Conservation (phyloP, 2,329 filamentous ascomycete genomes). For the Pseudogymnoascus sp. region DNA sequence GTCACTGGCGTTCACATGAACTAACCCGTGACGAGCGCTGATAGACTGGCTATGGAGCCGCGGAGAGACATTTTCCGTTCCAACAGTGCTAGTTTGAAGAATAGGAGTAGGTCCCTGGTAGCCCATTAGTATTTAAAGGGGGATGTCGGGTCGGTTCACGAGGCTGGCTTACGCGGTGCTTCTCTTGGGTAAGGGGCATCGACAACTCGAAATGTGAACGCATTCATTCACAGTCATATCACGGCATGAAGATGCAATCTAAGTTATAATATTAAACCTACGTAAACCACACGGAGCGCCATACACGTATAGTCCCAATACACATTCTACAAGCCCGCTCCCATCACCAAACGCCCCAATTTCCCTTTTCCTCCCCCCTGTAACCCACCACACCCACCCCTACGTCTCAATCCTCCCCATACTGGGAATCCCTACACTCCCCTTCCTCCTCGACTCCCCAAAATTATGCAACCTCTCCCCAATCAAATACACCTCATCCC, state of each 20-base stretch:
- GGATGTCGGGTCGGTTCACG: no score
- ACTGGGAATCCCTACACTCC: conserved; percentile 15
- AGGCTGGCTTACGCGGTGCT: no score
- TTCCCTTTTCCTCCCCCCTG: background rate
- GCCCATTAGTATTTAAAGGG: no score
- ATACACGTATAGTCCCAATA: background rate
- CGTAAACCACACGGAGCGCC: background rate
- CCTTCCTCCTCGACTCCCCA: conserved; percentile 42
- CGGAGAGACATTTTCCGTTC: no score
- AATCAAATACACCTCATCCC: conserved; percentile 94
- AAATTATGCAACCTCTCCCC: conserved; percentile 95
- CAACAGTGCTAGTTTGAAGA: no score
- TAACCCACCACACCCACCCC: background rate
- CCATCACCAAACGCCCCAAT: background rate
- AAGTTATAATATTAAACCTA: background rate
- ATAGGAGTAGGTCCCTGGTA: no score
- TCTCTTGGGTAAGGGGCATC: no score
- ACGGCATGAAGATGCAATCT: background rate
- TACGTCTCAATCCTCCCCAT: conserved; percentile 25
- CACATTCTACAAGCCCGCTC: conserved; percentile 2
- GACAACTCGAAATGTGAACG: no score
- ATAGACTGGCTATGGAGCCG: no score
- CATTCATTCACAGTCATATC: no score
- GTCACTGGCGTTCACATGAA: no score
- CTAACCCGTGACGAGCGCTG: no score